Evolutionary conservation across 176 grass and related monocot genomes (phyloP).

Genomic region (Triticum timopheevii): DNA sequence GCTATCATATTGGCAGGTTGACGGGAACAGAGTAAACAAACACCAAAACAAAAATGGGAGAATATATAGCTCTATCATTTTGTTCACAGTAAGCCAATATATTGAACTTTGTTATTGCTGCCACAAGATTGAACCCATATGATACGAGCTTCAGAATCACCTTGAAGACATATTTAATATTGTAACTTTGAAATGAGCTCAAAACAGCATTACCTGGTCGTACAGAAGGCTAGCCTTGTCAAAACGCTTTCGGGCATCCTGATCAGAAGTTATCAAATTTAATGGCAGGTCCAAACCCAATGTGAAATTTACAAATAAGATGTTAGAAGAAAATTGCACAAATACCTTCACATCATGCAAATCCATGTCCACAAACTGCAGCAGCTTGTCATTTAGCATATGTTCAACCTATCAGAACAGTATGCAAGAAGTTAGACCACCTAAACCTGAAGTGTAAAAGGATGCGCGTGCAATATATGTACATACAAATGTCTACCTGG

Average conservation of each 20-base stretch:
- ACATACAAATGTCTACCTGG: constrained; percentile 56
- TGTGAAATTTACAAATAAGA: constrained; percentile 14
- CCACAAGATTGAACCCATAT: not conserved
- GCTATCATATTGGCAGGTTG: not conserved
- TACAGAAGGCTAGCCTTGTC: constrained; percentile 97
- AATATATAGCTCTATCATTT: not conserved
- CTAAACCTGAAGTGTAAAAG: constrained; percentile 9
- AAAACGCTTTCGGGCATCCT: constrained; percentile 94
- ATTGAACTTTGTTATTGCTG: not conserved
- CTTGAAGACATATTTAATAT: not conserved
- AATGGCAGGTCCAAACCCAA: constrained; percentile 24
- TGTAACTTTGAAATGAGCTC: not conserved
- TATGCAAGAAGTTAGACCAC: constrained; percentile 27
- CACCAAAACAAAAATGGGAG: not conserved
- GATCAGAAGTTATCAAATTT: constrained; percentile 30
- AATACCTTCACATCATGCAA: constrained; percentile 93
- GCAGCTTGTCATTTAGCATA: constrained; percentile 94
- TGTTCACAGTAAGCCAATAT: not conserved
- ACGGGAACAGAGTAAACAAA: not conserved
- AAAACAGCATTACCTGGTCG: constrained; percentile 73
- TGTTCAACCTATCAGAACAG: constrained; percentile 74
- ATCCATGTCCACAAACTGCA: constrained; percentile 97
- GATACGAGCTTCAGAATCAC: not conserved
- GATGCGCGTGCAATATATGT: not conserved
- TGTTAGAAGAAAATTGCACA: not conserved